Conservation (phyloP, 306 rosid genomes). For the Biancaea sappan region DNA sequence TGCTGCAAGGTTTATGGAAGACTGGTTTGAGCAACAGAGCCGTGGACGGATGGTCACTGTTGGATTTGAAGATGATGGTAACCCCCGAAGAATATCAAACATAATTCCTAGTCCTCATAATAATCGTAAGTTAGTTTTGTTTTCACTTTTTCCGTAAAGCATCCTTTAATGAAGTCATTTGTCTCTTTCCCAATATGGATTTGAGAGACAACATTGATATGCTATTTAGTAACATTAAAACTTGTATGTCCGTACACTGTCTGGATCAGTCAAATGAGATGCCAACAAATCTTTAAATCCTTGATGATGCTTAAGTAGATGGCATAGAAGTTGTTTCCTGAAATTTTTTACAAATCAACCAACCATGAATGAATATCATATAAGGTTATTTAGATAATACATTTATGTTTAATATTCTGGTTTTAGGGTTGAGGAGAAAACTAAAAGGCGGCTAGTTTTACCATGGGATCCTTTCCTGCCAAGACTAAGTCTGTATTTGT, state of each 20-base stretch:
- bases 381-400: not conserved
- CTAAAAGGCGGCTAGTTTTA: not conserved
- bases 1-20: constrained; percentile 96
- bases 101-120: constrained; percentile 43
- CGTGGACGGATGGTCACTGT: constrained; percentile 25
- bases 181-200: constrained; percentile 15
- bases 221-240: not conserved
- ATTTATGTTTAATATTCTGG: constrained; percentile 27
- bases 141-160: constrained; percentile 23
- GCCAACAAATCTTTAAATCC: constrained; percentile 15
- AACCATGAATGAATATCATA: not conserved
- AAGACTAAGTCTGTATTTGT: not conserved
- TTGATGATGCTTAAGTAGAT: constrained; percentile 19
- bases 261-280: constrained; percentile 11
- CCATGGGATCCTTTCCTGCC: not conserved
- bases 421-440: not conserved
- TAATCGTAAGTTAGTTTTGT: constrained; percentile 45
- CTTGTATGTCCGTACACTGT: not conserved
- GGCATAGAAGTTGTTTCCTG: constrained; percentile 13
- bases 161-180: constrained; percentile 11
- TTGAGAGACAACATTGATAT: constrained; percentile 9
- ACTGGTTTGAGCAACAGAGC: constrained; percentile 71
- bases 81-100: constrained; percentile 50
- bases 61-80: constrained; percentile 32
- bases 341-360: constrained; percentile 12